These are phyloP conservation scores for Aspergillus luchuensis DNA, from an alignment of 2,329 filamentous ascomycete species.

Conservation along the genomic window DNA sequence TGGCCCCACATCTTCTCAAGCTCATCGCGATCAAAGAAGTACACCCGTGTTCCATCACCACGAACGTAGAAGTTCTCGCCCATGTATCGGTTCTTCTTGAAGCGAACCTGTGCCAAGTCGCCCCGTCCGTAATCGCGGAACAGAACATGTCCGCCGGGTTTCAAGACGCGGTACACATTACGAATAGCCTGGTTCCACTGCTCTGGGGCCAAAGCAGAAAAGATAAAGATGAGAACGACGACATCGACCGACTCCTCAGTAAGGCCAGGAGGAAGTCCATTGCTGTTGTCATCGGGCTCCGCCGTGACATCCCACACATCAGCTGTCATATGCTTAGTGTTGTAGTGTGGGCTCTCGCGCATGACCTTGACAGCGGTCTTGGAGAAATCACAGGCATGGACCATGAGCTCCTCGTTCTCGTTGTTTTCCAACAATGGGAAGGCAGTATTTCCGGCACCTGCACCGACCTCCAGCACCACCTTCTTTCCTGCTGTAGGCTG, in stretches of 20 bases:
- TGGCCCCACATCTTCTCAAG: constrained; percentile 76
- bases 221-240: constrained; percentile 94
- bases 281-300: constrained; percentile 52
- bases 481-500: constrained; percentile 67
- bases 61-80: constrained; percentile 97
- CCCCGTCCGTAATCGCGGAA: constrained; percentile 97
- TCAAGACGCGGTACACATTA: constrained; percentile 81
- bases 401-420: constrained; percentile 75
- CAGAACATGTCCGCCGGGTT: constrained; percentile 88
- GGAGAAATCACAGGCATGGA: constrained; percentile 96
- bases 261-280: constrained; percentile 71
- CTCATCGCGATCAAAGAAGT: constrained; percentile 92
- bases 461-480: constrained; percentile 84
- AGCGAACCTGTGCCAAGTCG: constrained; percentile 92
- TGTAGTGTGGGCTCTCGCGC: constrained; percentile 75
- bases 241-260: constrained; percentile 81
- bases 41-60: constrained; percentile 92
- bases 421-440: constrained; percentile 87
- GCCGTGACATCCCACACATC: constrained; percentile 92
- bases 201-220: constrained; percentile 80
- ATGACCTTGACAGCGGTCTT: constrained; percentile 95
- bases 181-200: constrained; percentile 83
- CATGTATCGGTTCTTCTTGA: constrained; percentile 92
- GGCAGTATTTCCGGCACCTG: constrained; percentile 93
- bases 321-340: constrained; percentile 71